Evolutionary conservation across 371 early-diverging fungal species (phyloP).

Genomic region (Coemansia sp.): DNA sequence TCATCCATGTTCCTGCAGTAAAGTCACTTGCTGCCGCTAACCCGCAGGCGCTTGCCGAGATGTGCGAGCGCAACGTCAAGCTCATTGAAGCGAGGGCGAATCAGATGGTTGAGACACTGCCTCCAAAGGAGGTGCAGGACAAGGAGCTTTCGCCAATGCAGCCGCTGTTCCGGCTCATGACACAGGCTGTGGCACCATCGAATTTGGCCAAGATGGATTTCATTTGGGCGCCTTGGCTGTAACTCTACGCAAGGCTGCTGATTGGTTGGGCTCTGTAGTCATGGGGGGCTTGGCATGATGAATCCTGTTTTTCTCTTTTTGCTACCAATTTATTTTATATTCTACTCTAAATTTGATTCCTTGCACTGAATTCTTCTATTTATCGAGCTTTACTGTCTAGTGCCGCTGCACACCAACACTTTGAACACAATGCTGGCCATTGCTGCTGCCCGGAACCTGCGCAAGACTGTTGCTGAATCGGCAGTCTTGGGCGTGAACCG

Average conservation of each 20-base stretch:
- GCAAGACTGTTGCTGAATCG: slow-evolving; percentile 1
- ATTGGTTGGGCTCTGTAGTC: not conserved
- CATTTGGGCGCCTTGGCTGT: slow-evolving; percentile 79
- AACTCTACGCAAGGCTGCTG: not conserved
- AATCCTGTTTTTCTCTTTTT: not conserved
- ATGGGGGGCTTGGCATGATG: not conserved
- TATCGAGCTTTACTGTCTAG: too few relatives aligned
- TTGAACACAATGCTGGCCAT: slow-evolving; percentile 20
- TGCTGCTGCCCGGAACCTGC: slow-evolving; percentile 20
- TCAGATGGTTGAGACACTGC: slow-evolving; percentile 45
- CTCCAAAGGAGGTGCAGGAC: slow-evolving; percentile 44
- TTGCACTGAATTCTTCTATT: not conserved
- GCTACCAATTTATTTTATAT: not conserved
- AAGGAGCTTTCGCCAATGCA: slow-evolving; percentile 47
- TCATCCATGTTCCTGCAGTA: slow-evolving; percentile 56
- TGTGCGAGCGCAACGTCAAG: slow-evolving; percentile 52
- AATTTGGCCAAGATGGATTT: slow-evolving; percentile 93
- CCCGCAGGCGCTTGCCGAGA: slow-evolving; percentile 44
- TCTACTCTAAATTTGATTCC: not conserved
- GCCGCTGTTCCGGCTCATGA: slow-evolving; percentile 74
- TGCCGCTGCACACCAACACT: too few relatives aligned
- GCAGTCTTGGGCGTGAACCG: not conserved
- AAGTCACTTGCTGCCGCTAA: slow-evolving; percentile 29
- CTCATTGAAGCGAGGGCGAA: slow-evolving; percentile 31
- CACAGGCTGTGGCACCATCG: slow-evolving; percentile 86